These are phyloP conservation scores for Lactarius hengduanensis DNA, from an alignment of 768 basidiomycete species.

Conservation along the genomic window DNA sequence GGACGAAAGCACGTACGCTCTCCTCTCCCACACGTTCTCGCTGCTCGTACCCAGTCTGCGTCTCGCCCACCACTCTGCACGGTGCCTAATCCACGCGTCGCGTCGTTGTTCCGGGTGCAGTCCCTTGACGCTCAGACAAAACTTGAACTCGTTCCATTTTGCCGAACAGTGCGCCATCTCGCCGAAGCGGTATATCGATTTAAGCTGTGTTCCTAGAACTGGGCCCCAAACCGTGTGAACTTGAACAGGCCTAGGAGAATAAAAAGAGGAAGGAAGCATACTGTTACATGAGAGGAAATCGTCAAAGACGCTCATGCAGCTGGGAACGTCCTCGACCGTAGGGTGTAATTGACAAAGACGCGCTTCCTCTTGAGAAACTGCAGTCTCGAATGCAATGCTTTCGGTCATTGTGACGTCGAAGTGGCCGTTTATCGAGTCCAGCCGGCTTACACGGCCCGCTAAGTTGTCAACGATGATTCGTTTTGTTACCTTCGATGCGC, in stretches of 20 bases:
- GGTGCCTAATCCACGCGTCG: conserved; percentile 78
- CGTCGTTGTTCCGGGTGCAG: conserved; percentile 74
- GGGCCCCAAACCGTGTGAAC: conserved; percentile 1
- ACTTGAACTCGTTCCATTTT: conserved; percentile 92
- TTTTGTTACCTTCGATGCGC: conserved; percentile 74
- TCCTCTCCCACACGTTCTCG: conserved; percentile 91
- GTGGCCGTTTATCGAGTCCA: neutral
- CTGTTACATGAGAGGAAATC: conserved; percentile 71
- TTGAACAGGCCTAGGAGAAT: neutral
- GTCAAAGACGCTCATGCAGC: conserved; percentile 76
- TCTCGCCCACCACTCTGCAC: conserved; percentile 95
- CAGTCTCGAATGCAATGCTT: conserved; percentile 47
- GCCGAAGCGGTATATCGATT: conserved; percentile 85
- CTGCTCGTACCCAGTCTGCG: conserved; percentile 76
- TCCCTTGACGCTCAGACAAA: conserved; percentile 82
- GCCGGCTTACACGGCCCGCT: neutral
- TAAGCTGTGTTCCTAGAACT: conserved; percentile 61
- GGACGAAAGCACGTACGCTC: conserved; percentile 56
- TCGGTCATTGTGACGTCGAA: conserved; percentile 1
- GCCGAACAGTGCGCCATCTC: conserved; percentile 63
- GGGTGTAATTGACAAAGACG: conserved; percentile 68
- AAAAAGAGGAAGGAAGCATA: conserved; percentile 32
- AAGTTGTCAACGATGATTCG: conserved; percentile 41
- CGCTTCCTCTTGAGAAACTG: conserved; percentile 65
- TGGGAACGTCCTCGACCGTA: conserved; percentile 74